Evolutionary conservation across 2,329 filamentous ascomycete species (phyloP), one percentile per base, ranked within the genome.

Genomic region (Aspergillus tubingensis): DNA sequence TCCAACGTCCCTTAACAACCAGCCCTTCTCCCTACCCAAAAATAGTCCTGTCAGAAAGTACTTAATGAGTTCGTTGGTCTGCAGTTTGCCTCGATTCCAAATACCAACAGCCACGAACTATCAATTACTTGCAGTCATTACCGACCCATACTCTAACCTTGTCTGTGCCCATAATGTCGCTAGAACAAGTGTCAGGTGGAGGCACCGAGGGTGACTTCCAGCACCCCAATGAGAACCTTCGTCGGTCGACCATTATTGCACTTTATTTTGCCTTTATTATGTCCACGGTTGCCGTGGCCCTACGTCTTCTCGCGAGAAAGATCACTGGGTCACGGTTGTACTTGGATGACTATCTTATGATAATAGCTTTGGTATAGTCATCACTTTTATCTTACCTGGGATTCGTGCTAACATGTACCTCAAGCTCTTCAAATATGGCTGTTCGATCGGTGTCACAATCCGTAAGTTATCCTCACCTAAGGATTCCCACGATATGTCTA

Each of bases 351-450:
- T 69, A 68, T 53, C 60, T 74, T 58, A 73, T 73, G 48, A 23
- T 74, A 3, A 56, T 71, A 41, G 71, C 71, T 52, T 56, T 74
- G 57, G 68, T 70, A 62, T 27, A 61, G 10, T 39, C n/a, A 4
- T n/a, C 4, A n/a, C 38, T 25, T 3, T 23, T 2, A 15, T 6
- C 7, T 13, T 11, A 32, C 17, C 32, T 13, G 21, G 2, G 5
- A 15, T 15, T 0, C 10, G 21, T 5, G 13, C 49, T 59, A 27
- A 58, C 15, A 17, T 25, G 15, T 10, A 10, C 8, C 8, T 7
- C 3, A 25, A 70, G 68, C 43, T 72, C 21, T 70, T 72, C 55
- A 72, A 72, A 63, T 72, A 72, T 61, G 68, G 68, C 52, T 72
- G 70, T 50, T 72, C 70, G 1, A 65, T 66, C 48, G 70, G 69